Conservation (phyloP, 2,329 filamentous ascomycete genomes). For the Aureobasidium sp. region DNA sequence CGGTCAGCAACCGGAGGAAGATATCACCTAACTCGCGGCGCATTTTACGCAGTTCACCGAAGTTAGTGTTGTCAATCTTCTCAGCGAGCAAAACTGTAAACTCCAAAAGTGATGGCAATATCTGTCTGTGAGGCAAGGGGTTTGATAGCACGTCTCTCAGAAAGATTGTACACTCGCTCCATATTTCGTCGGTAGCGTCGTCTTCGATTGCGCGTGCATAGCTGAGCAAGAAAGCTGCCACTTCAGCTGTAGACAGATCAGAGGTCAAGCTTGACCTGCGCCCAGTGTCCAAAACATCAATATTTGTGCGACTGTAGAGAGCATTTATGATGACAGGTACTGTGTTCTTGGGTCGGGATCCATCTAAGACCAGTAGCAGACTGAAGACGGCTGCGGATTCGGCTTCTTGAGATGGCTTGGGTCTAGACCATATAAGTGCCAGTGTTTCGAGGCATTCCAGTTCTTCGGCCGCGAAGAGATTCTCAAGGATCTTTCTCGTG, state of each 20-base stretch:
- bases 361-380: slow-evolving; percentile 82
- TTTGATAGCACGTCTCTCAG: slow-evolving; percentile 83
- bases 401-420: slow-evolving; percentile 26
- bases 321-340: slow-evolving; percentile 94
- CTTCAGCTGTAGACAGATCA: slow-evolving; percentile 69
- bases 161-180: slow-evolving; percentile 89
- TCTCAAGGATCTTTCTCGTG: slow-evolving; percentile 78
- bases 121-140: slow-evolving; percentile 89
- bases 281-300: slow-evolving; percentile 64
- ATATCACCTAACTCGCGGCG: slow-evolving; percentile 82
- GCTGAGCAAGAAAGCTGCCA: slow-evolving; percentile 82
- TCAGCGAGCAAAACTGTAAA: slow-evolving; percentile 85
- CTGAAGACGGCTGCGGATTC: slow-evolving; percentile 59
- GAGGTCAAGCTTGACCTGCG: slow-evolving; percentile 85
- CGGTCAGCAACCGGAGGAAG: slow-evolving; percentile 77
- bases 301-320: slow-evolving; percentile 90
- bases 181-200: slow-evolving; percentile 97
- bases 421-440: slow-evolving; percentile 69
- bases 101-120: slow-evolving; percentile 74
- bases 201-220: slow-evolving; percentile 89
- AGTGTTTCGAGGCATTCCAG: slow-evolving; percentile 90
- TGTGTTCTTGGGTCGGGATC: slow-evolving; percentile 80
- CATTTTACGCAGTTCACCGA: slow-evolving; percentile 90
- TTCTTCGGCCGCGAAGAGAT: slow-evolving; percentile 85
- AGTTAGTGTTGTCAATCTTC: slow-evolving; percentile 96